These are phyloP conservation scores for Saccharum hybrid DNA, from an alignment of 202 grass and related monocot species.

Conservation along the genomic window DNA sequence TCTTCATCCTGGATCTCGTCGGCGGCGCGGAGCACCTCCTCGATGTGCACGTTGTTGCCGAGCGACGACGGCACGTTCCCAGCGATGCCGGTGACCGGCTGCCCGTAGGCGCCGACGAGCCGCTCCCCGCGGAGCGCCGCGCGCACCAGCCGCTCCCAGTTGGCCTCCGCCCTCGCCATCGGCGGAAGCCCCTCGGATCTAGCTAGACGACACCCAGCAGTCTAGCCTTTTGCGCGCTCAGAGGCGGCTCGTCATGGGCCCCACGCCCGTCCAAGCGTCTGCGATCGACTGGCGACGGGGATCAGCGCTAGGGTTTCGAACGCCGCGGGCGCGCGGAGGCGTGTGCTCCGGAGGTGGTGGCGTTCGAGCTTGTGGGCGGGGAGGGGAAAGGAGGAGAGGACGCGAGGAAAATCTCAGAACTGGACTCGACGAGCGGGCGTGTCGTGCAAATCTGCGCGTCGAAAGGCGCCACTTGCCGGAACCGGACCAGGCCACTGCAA, in stretches of 20 bases:
- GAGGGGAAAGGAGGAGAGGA: neutral
- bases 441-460: conserved; percentile 7
- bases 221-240: conserved; percentile 16
- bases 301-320: conserved; percentile 44
- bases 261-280: neutral
- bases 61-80: conserved; percentile 73
- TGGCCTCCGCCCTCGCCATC: conserved; percentile 75
- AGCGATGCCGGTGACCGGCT: conserved; percentile 65
- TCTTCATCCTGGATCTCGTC: conserved; percentile 98
- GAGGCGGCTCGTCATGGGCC: conserved; percentile 37
- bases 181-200: conserved; percentile 34
- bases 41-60: conserved; percentile 81
- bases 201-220: neutral
- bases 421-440: conserved; percentile 1
- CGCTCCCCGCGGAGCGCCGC: conserved; percentile 74
- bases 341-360: neutral
- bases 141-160: conserved; percentile 93
- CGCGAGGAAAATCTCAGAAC: conserved; percentile 13
- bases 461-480: neutral
- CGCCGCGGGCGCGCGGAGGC: neutral
- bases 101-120: conserved; percentile 46
- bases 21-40: conserved; percentile 84
- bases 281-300: neutral
- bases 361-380: neutral
- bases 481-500: neutral